phyloP scores from a whole-genome alignment of 306 rosid species.

The Rosa rugosa region DNA sequence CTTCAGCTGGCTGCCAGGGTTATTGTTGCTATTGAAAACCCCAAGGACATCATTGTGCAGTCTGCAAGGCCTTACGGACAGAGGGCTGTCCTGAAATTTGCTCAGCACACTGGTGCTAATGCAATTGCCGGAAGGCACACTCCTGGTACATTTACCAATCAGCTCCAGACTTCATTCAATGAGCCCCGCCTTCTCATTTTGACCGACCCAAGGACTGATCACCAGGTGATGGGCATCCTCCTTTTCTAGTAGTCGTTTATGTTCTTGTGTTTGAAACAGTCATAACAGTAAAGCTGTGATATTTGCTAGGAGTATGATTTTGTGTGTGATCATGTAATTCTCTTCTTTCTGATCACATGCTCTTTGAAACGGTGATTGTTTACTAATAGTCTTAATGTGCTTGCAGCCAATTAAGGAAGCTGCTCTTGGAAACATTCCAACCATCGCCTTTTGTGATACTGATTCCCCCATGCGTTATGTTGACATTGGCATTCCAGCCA shows the following conservation, averaged over 20 bases:
- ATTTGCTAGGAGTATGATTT: not conserved
- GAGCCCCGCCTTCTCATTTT: slow-evolving; percentile 92
- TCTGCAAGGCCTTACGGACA: slow-evolving; percentile 87
- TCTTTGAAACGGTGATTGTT: not conserved
- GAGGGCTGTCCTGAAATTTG: slow-evolving; percentile 78
- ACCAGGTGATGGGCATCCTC: slow-evolving; percentile 52
- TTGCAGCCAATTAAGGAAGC: slow-evolving; percentile 92
- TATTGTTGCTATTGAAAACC: slow-evolving; percentile 78
- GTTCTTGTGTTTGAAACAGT: not conserved
- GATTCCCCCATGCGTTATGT: slow-evolving; percentile 87
- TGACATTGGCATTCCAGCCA: slow-evolving; percentile 92
- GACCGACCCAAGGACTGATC: slow-evolving; percentile 93
- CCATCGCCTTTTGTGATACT: slow-evolving; percentile 91
- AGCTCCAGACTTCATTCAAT: slow-evolving; percentile 74
- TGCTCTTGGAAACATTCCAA: slow-evolving; percentile 90
- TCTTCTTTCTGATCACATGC: not conserved
- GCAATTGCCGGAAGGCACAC: slow-evolving; percentile 91
- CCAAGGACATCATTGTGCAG: slow-evolving; percentile 74
- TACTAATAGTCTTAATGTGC: slow-evolving; percentile 4
- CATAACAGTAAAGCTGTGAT: not conserved
- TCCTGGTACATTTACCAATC: slow-evolving; percentile 90
- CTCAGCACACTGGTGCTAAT: slow-evolving; percentile 76
- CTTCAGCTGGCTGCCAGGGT: slow-evolving; percentile 84
- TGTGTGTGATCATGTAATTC: not conserved
- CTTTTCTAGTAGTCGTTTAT: not conserved